Evolutionary conservation across 2,329 filamentous ascomycete species (phyloP).

Genomic region (Alternaria sp.): DNA sequence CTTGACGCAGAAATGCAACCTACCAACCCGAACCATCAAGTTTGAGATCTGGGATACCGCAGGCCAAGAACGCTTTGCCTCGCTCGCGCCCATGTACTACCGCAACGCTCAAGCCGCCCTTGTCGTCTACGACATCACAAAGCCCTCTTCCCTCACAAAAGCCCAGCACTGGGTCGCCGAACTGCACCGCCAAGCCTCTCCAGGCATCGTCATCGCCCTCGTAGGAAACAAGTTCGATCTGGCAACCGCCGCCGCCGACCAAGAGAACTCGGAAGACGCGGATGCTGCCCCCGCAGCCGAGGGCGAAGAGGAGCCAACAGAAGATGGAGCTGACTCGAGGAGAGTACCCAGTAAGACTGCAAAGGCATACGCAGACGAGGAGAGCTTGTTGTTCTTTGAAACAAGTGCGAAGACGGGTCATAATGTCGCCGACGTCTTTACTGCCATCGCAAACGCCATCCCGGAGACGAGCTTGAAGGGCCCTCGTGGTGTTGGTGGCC

Average conservation of each 20-base stretch:
- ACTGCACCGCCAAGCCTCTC: slow-evolving; percentile 92
- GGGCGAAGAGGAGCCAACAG: slow-evolving; percentile 62
- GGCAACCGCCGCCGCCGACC: slow-evolving; percentile 58
- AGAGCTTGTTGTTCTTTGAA: slow-evolving; percentile 94
- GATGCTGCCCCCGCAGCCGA: slow-evolving; percentile 60
- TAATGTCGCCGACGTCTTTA: slow-evolving; percentile 96
- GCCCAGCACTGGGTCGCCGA: slow-evolving; percentile 99
- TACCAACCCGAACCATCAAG: slow-evolving; percentile 80
- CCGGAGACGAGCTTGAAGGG: slow-evolving; percentile 96
- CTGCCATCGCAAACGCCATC: slow-evolving; percentile 96
- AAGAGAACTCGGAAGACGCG: slow-evolving; percentile 58
- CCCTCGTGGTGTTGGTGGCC: slow-evolving; percentile 70
- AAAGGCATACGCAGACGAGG: slow-evolving; percentile 92
- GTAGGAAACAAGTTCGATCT: slow-evolving; percentile 92
- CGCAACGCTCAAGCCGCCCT: slow-evolving; percentile 97
- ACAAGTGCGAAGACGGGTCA: slow-evolving; percentile 96
- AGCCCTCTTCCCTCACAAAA: slow-evolving; percentile 92
- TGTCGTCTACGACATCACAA: slow-evolving; percentile 98
- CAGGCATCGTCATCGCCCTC: slow-evolving; percentile 94
- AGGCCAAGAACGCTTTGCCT: slow-evolving; percentile 96
- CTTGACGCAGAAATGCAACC: slow-evolving; percentile 97
- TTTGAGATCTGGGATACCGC: slow-evolving; percentile 94
- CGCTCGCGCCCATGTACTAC: slow-evolving; percentile 98
- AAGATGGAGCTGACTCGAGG: slow-evolving; percentile 75
- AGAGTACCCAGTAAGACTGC: slow-evolving; percentile 93